Evolutionary conservation across 2,329 filamentous ascomycete genomes (phyloP), one percentile per base, ranked within the genome.

Genomic region (Alternaria dauci): DNA sequence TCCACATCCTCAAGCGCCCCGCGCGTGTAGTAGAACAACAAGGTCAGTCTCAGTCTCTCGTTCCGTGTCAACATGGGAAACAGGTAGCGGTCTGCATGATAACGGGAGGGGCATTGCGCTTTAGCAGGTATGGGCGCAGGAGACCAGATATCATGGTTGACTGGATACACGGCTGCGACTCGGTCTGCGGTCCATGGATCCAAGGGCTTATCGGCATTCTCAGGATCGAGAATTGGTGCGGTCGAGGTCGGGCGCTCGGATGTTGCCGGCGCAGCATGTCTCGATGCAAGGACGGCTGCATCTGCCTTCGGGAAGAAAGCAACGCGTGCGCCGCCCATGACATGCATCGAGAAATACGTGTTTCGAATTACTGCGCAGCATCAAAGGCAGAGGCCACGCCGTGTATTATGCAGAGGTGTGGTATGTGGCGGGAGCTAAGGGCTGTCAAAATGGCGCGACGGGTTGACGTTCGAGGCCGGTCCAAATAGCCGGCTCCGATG

Each of bases 21-120:
- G 28, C 73, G 72, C 1, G 81, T 81, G 34, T 83, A 82, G 56
- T 84, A 84, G 75, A 79, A 84, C 0, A 82, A 66, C 65, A 77
- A 73, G 2, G 78, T 79, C 43, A 80, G 64, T 28, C 78, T 74
- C 6, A 79, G 55, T 25, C 76, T 69, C 61, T 80, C 78, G 51
- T 80, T 79, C 20, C 66, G 71, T 3, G 77, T 71, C 41, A 80
- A 64, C 1, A 71, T 62, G 11, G 78, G 78, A 41, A 73, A 77
- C 8, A 80, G 66, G 58, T 80, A 80, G 25, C 53, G 59, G 51
- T 75, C 71, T 16, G 59, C n/a, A 42, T 48, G 36, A 39, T 63
- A 67, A 28, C 32, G 36, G 52, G 30, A 30, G 14, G 63, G 48
- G 20, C 59, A 59, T 47, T 42, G 51, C 5, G 66, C 42, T 52